Conservation (phyloP, 805 yeast species). For the Jamesozyma lodderae region DNA sequence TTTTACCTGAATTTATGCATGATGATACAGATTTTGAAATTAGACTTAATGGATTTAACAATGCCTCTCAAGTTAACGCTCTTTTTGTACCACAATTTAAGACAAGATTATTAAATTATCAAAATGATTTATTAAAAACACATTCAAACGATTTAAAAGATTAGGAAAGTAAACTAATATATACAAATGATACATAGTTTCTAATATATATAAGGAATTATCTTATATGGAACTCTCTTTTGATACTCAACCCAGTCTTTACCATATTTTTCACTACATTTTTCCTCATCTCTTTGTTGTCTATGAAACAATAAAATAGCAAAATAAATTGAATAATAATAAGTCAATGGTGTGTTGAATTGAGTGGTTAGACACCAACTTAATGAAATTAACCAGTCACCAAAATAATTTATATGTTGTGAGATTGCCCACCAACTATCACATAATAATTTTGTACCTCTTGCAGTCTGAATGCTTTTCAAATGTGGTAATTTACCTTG, state of each 20-base stretch:
- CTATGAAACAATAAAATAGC: constrained; percentile 77
- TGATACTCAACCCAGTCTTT: constrained; percentile 80
- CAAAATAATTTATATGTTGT: constrained; percentile 90
- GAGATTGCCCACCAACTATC: constrained; percentile 96
- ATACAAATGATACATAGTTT: neutral
- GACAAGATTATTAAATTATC: constrained; percentile 46
- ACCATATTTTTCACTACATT: constrained; percentile 81
- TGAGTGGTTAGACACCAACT: constrained; percentile 94
- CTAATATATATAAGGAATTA: constrained; percentile 79
- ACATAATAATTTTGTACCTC: constrained; percentile 70
- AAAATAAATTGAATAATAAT: constrained; percentile 79
- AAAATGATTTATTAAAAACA: constrained; percentile 48
- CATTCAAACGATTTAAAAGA: constrained; percentile 47
- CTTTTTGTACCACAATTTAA: constrained; percentile 45
- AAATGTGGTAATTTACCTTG: constrained; percentile 64
- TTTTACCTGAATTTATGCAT: constrained; percentile 63
- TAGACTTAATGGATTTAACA: constrained; percentile 37
- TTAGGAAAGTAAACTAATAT: neutral
- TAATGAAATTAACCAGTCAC: constrained; percentile 88
- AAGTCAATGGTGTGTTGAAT: constrained; percentile 68
- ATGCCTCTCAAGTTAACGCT: constrained; percentile 33
- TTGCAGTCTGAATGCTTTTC: constrained; percentile 58
- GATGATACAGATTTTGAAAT: constrained; percentile 66
- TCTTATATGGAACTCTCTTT: constrained; percentile 73
- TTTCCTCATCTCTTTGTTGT: constrained; percentile 84